These are phyloP conservation scores for Malus orientalis DNA, from an alignment of 306 rosid genomes.

Conservation along the genomic window DNA sequence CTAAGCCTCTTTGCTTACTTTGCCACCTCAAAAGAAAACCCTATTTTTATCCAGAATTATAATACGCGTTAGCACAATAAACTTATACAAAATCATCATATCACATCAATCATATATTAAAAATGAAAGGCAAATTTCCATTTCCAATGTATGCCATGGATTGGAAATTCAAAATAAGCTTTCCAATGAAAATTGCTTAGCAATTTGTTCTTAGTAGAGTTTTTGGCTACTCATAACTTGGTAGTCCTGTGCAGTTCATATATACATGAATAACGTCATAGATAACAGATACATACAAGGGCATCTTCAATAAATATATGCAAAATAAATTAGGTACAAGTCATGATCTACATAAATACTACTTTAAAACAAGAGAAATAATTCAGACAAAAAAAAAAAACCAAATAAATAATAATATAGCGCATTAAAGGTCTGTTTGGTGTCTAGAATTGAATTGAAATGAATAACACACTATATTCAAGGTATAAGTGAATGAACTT, in stretches of 20 bases:
- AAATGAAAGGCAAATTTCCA: neutral
- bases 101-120: neutral
- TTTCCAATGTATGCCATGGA: neutral
- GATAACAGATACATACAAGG: neutral
- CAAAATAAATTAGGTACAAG: neutral
- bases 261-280: neutral
- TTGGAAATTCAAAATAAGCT: neutral
- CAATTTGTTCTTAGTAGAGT: neutral
- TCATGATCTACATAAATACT: no score
- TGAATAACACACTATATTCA: no score
- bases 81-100: neutral
- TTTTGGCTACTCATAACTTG: neutral
- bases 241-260: no score
- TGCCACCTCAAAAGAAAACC: neutral
- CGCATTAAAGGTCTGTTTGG: no score
- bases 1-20: neutral
- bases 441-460: no score
- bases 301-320: neutral
- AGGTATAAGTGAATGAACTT: no score
- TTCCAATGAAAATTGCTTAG: neutral
- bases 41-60: no score
- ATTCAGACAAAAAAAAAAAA: no score
- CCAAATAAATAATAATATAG: no score
- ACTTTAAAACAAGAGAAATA: no score
- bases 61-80: no score